These are phyloP conservation scores for Penicillium soppii DNA, from an alignment of 495 filamentous ascomycete species.

Conservation along the genomic window DNA sequence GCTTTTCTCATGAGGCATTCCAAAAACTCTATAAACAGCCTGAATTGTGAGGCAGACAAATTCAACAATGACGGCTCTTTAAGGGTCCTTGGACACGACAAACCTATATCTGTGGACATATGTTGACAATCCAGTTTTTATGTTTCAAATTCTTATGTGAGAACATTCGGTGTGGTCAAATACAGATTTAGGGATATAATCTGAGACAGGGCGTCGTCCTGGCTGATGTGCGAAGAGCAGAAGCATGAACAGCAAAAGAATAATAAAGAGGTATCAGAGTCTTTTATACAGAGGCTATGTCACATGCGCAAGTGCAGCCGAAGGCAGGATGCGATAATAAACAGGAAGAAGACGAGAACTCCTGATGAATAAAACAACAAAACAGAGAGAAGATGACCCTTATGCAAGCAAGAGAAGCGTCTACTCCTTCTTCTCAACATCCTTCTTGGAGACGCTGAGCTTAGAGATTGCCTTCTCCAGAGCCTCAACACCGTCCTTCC, in stretches of 20 bases:
- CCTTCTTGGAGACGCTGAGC: conserved; percentile 38
- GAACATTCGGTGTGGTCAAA: too few relatives aligned
- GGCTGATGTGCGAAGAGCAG: too few relatives aligned
- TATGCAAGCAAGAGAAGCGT: neutral
- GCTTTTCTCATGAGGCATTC: too few relatives aligned
- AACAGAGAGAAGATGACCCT: conserved; percentile 5
- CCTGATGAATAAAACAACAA: conserved; percentile 20
- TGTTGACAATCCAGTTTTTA: too few relatives aligned
- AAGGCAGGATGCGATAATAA: conserved; percentile 25
- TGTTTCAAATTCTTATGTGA: too few relatives aligned
- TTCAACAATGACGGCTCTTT: too few relatives aligned
- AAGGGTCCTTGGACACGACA: too few relatives aligned
- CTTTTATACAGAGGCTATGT: conserved; percentile 35
- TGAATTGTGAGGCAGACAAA: too few relatives aligned
- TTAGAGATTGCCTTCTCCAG: conserved; percentile 71
- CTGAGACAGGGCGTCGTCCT: too few relatives aligned
- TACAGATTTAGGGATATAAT: too few relatives aligned
- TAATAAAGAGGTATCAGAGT: conserved; percentile 18
- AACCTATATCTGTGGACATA: too few relatives aligned
- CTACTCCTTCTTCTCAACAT: conserved; percentile 2
- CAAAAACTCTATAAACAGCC: too few relatives aligned
- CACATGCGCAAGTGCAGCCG: conserved; percentile 22
- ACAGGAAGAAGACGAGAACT: conserved; percentile 19
- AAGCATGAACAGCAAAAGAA: neutral
- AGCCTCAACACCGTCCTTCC: conserved; percentile 61